Evolutionary conservation across 768 basidiomycete genomes (phyloP), one percentile per base, ranked within the genome.

Genomic region (Termitomyces sp.): DNA sequence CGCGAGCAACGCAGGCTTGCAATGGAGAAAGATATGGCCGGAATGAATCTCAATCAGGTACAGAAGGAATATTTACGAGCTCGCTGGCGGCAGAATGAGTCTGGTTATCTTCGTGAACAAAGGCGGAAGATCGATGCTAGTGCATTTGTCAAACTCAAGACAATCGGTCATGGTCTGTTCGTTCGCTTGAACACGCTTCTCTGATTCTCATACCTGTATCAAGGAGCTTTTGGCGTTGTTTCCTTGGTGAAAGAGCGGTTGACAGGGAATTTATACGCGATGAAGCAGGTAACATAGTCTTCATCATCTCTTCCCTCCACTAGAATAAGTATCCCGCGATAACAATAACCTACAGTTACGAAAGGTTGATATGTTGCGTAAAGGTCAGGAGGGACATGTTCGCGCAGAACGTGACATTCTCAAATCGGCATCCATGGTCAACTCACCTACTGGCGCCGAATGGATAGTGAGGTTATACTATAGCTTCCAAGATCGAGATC

Each of bases 361-460:
- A 65, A 94, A 93, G 78, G 85, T 85, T 63, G 93, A 95, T 74
- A 95, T 96, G 94, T 82, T 96, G 70, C 89, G 92, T 56, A 96
- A 95, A 79, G 93, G 94, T 24, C 96, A 98, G 74, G 96, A 98
- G 76, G 96, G 95, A 1, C 96, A 98, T 74, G 91, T 97, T 70
- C 89, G 94, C 56, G 96, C 96, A 45, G 95, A 98, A 73, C 89
- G 95, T 70, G 95, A 98, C 69, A 80, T 98, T 46, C 84, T 98
- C 61, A 94, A 92, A 75, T 91, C 92, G 36, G 96, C 96, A 7
- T 90, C 95, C 13, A 79, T 89, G 66, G 86, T 90, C 68, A 82
- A 83, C 71, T 86, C 91, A 44, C 84, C 89, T 59, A 82, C 83
- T 63, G 83, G 85, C 53, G 89, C 91, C 61, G 90, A 95, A 69